Evolutionary conservation across 768 basidiomycete species (phyloP), one percentile per base, ranked within the genome.

Genomic region (Tremella fuciformis): DNA sequence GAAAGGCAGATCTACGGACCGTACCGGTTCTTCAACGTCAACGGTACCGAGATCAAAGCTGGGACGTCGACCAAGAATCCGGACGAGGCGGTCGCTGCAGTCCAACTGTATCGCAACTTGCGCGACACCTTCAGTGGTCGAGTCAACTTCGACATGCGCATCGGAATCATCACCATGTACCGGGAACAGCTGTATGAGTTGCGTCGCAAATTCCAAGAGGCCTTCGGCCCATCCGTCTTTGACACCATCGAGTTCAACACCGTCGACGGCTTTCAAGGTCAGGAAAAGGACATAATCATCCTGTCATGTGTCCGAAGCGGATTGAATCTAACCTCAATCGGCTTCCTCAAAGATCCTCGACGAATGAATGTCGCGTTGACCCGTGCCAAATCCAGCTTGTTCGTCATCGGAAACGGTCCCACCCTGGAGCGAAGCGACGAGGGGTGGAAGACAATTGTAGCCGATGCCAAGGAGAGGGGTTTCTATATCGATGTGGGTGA

Each of bases 331-430:
- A 82, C 83, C 57, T 84, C 80, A 0, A 84, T 98, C 55, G 96
- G 96, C 58, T 98, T 98, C 80, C 82, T 98, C 67, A 83, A 85
- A 64, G 91, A 94, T 75, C 75, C 82, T 19, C 86, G 93, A 44
- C 86, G 94, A 44, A 94, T 98, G 89, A 98, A 99, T 76, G 94
- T 99, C n/a, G 93, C 93, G 25, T 79, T 99, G 22, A 99, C 94
- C n/a, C 86, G 96, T 67, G 91, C 94, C 2, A 89, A 88, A 69
- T 91, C 91, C 7, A 96, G 94, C 9, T 79, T 99, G 1, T 99
- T 92, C 76, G 86, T 99, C 55, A 81, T 99, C 26, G 96, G 96
- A 7, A 86, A 98, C 76, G 87, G 86, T 13, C 80, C 89, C 7
- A 98, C 93, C 1, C 81, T 99, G 4, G 88, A 92, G 75, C 81